phyloP scores from a whole-genome alignment of 2,329 filamentous ascomycete species.

The Sporothrix phasma region DNA sequence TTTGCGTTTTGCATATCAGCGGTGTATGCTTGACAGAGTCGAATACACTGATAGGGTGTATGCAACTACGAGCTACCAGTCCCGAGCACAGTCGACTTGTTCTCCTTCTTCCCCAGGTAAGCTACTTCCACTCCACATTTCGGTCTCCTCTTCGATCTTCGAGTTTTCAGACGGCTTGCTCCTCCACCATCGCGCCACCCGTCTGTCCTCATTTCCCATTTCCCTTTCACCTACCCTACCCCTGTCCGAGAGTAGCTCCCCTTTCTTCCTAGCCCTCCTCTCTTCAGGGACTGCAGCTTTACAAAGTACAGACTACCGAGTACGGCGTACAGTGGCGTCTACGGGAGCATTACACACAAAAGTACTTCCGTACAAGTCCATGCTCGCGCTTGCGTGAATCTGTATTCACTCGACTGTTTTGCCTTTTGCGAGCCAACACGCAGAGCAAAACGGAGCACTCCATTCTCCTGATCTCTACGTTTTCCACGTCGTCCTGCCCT shows the following conservation, averaged over 20 bases:
- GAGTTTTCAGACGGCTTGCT: background rate
- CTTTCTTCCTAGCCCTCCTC: too few relatives aligned
- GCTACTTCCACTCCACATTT: constrained; percentile 9
- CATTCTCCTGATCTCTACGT: background rate
- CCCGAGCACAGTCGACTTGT: background rate
- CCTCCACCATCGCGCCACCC: background rate
- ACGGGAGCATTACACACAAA: too few relatives aligned
- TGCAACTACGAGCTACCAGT: background rate
- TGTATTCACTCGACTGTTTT: too few relatives aligned
- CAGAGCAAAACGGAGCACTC: too few relatives aligned
- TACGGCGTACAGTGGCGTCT: background rate
- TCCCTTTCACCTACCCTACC: too few relatives aligned
- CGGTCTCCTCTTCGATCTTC: constrained; percentile 8
- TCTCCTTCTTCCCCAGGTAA: constrained; percentile 10
- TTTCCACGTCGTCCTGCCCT: background rate
- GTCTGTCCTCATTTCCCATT: constrained; percentile 5
- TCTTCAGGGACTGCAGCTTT: background rate
- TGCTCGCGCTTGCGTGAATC: too few relatives aligned
- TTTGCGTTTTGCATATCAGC: too few relatives aligned
- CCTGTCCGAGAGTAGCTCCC: background rate
- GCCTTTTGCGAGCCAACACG: too few relatives aligned
- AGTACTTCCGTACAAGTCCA: too few relatives aligned
- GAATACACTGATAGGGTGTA: background rate
- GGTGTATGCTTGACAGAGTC: background rate
- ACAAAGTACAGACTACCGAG: background rate